Evolutionary conservation across 495 filamentous ascomycete genomes (phyloP), one percentile per base, ranked within the genome.

Genomic region (Penicillium taxi): DNA sequence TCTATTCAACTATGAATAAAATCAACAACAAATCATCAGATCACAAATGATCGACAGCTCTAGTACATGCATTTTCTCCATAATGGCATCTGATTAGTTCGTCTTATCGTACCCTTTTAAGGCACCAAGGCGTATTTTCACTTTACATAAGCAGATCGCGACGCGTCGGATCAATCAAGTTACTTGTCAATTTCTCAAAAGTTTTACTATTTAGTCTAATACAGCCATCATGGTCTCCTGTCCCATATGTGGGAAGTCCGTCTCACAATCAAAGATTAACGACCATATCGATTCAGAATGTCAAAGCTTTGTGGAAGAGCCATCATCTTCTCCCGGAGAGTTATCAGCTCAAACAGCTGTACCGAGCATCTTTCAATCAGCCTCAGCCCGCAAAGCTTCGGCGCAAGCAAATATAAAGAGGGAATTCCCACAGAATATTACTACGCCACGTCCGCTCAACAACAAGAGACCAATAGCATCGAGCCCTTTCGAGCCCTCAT

Each of bases 231-330:
- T 84, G 79, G 88, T 98, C 21, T 72, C 73, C 38, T 98, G 91
- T 53, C 91, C 91, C 5, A 84, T 89, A 38, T 98, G 91, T 63
- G 67, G 73, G 32, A 83, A 86, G 43, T 64, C 71, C 26, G 89
- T 96, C 44, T 74, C 79, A 34, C 66, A 82, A 35, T 47, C 64
- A 36, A 75, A 83, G 40, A 98, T 98, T 65, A 98, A 98, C 58
- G 69, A 73, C 32, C 91, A 98, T 55, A 78, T 98, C 47, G 91
- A 98, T 58, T 87, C 84, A 11, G 74, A 75, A 48, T 96, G 91
- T 61, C 59, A 78, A 48, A 64, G 56, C 12, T 78, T 77, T 48
- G 52, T 83, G 29, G 57, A 73, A 61, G 45, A 60, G 38, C 49
- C 60, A 20, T 47, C 59, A 32, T 48, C 63, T 48, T 58, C 59